These are phyloP conservation scores for Neurospora sp. DNA, from an alignment of 495 filamentous ascomycete species.

Conservation along the genomic window DNA sequence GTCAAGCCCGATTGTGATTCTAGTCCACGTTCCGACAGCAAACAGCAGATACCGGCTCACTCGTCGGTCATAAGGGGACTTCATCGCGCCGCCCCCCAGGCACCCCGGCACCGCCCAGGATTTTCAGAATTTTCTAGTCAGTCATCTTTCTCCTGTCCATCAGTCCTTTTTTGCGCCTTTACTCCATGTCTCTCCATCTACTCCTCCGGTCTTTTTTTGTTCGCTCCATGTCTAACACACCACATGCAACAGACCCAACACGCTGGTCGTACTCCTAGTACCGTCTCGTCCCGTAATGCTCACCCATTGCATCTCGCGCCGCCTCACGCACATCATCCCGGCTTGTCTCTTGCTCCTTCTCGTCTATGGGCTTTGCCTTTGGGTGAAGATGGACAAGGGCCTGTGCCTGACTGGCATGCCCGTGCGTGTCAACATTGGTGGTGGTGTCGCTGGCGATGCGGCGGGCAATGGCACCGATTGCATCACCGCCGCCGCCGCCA, in stretches of 20 bases:
- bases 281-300: background rate
- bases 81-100: background rate
- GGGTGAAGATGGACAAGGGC: background rate
- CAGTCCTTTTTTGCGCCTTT: background rate
- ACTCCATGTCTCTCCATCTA: background rate
- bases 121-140: background rate
- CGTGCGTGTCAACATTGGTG: background rate
- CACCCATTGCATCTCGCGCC: background rate
- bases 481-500: background rate
- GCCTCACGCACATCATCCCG: background rate
- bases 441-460: background rate
- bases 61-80: background rate
- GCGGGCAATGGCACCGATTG: background rate
- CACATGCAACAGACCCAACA: background rate
- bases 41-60: background rate
- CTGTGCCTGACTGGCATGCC: background rate
- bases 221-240: background rate
- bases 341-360: background rate
- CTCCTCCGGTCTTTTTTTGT: background rate
- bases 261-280: background rate
- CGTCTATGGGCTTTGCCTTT: background rate
- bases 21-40: background rate
- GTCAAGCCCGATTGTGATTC: background rate
- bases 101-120: background rate
- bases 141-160: background rate